Base-by-base conservation (phyloP, 257 asterid genomes). In the Ajuga chamaepitys region DNA sequence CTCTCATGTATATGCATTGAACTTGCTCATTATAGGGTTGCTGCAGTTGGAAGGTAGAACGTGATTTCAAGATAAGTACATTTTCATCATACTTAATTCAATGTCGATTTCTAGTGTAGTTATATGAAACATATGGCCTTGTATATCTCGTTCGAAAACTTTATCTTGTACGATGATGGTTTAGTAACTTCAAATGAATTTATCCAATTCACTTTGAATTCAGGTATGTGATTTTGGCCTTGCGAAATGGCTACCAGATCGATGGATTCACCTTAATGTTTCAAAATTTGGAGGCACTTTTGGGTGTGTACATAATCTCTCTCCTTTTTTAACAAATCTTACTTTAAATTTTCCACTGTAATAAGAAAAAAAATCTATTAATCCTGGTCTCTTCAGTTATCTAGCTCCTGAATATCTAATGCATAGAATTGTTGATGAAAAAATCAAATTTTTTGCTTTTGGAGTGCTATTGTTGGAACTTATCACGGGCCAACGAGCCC, bases 371-470 rank as follows among this genome's bases (percentile, higher is more conserved):
- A 17, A 18, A 1, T 47, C 9, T 58, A 55, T 51, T 52, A 44
- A 67, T n/a, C 70, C 53, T 50, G 34, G 14, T 34, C 28, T 18
- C 16, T 71, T 60, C 86, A 91, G 98, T 48, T 91, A 91, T 70
- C 84, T 86, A 46, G 98, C 98, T 30, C 98, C 98, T 0, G 98
- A 91, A 86, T 91, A 77, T 82, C 80, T 91, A 53, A 86, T 91
- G 96, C 98, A 91, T 4, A 96, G 98, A n/a, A 88, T 89, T 56
- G 96, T 86, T 1, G 95, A 91, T 21, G 98, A 91, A 66, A 91
- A 88, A 67, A 91, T 95, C 0, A 96, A 91, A 32, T 83, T 91
- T 7, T 91, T 88, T 17, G 89, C 98, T 68, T 88, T 80, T 0
- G 98, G 98, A 0, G 98, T 91, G 74, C 75, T 91, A 68, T 79